A percentile compares a stretch with the other conserved stretches of the same genome.
phyloP scores from a whole-genome alignment of 2,329 filamentous ascomycete genomes.

The Akanthomyces lecanii region DNA sequence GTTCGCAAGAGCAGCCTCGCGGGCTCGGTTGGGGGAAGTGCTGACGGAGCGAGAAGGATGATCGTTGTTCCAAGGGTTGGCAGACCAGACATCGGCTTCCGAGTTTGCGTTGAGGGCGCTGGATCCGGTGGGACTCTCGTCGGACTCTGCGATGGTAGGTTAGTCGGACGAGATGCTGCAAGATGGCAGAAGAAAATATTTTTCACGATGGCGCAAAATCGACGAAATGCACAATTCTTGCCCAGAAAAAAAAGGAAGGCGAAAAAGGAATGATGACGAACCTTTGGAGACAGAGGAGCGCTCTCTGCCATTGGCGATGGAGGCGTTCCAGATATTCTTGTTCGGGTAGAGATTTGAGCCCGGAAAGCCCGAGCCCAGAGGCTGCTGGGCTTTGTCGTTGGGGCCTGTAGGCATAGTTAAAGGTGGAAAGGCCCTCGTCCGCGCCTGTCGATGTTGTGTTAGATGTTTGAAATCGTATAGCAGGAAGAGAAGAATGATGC shows the following conservation, averaged over 20 bases:
- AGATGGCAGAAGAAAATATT: background rate
- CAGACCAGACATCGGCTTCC: slow-evolving; percentile 61
- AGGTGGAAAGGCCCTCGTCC: slow-evolving; percentile 36
- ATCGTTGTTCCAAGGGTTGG: slow-evolving; percentile 57
- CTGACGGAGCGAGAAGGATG: slow-evolving; percentile 41
- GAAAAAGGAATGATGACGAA: slow-evolving; percentile 29
- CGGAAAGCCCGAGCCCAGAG: slow-evolving; percentile 38
- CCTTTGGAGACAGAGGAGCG: slow-evolving; percentile 42
- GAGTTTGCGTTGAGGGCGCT: slow-evolving; percentile 65
- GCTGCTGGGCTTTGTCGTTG: slow-evolving; percentile 32
- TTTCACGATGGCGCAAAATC: background rate
- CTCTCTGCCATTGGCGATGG: slow-evolving; percentile 38
- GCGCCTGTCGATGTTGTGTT: slow-evolving; percentile 26
- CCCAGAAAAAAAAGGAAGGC: background rate
- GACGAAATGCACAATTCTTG: background rate
- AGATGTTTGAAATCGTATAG: background rate
- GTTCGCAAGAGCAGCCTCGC: slow-evolving; percentile 43
- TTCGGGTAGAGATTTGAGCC: slow-evolving; percentile 34
- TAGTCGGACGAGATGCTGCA: background rate
- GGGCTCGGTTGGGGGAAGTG: slow-evolving; percentile 55
- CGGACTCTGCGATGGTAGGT: slow-evolving; percentile 24
- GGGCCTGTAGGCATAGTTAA: slow-evolving; percentile 34
- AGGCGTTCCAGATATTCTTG: slow-evolving; percentile 38
- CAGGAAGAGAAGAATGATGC: slow-evolving; percentile 14
- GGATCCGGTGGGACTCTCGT: slow-evolving; percentile 57